Percentiles rank a stretch among this genome's conserved stretches.
Evolutionary conservation across 768 basidiomycete species (phyloP).

Genomic region (Royoungia palumana): DNA sequence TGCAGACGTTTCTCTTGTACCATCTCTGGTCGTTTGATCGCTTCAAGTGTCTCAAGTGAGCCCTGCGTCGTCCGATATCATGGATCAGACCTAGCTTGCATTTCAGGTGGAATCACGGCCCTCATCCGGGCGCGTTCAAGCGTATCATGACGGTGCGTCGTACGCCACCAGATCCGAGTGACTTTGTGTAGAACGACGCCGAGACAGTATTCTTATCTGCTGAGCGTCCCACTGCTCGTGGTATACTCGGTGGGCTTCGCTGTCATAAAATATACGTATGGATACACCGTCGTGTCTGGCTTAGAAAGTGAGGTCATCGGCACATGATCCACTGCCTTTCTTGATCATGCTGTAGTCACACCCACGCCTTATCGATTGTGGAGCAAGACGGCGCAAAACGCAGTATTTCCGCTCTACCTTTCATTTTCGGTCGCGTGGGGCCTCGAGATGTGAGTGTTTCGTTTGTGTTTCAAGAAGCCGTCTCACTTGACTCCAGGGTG

Average conservation of each 20-base stretch:
- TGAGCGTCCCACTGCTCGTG: constrained; percentile 58
- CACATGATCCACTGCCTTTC: not conserved
- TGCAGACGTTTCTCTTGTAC: constrained; percentile 60
- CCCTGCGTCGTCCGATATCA: too few relatives aligned
- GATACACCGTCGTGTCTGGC: constrained; percentile 46
- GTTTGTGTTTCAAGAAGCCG: not conserved
- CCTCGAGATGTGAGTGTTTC: constrained; percentile 64
- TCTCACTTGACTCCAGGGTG: constrained; percentile 44
- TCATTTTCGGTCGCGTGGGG: constrained; percentile 66
- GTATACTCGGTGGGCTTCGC: constrained; percentile 61
- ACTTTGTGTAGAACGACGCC: not conserved
- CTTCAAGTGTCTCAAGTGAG: constrained; percentile 67
- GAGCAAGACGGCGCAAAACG: constrained; percentile 41
- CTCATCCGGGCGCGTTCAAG: constrained; percentile 73
- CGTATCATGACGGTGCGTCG: constrained; percentile 75
- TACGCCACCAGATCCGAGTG: not conserved
- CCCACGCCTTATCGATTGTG: constrained; percentile 64
- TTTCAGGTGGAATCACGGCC: constrained; percentile 66
- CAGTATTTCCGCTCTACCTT: constrained; percentile 65
- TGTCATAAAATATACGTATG: constrained; percentile 71
- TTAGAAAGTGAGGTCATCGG: constrained; percentile 37
- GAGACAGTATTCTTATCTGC: constrained; percentile 67
- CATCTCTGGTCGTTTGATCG: constrained; percentile 80
- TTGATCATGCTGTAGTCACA: constrained; percentile 43
- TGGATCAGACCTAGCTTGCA: not conserved